Evolutionary conservation across 768 basidiomycete species (phyloP).

Genomic region (Rhizopogon sp.): DNA sequence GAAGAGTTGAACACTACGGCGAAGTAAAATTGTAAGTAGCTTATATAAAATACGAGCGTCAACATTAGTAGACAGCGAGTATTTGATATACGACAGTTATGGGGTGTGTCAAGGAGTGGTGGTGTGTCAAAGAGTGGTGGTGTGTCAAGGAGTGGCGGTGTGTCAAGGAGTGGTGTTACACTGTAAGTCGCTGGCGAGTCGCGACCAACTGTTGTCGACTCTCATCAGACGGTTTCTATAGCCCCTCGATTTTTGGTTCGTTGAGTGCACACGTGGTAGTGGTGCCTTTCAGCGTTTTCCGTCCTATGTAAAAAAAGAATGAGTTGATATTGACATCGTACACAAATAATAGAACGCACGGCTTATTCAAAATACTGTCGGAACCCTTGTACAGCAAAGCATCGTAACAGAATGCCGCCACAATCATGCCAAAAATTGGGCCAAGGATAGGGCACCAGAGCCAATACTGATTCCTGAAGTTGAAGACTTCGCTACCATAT

Average conservation of each 20-base stretch:
- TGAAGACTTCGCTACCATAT: constrained; percentile 35
- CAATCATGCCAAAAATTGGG: constrained; percentile 47
- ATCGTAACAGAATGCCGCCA: constrained; percentile 51
- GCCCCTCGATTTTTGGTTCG: not conserved
- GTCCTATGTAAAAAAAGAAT: not conserved
- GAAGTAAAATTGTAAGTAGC: too few species aligned
- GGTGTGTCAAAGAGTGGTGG: too few species aligned
- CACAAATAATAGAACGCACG: constrained; percentile 23
- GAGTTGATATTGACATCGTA: not conserved
- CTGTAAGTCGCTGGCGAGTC: too few species aligned
- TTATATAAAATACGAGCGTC: too few species aligned
- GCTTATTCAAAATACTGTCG: constrained; percentile 43
- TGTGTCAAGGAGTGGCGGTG: too few species aligned
- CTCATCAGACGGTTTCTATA: not conserved
- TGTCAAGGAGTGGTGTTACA: too few species aligned
- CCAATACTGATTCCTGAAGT: constrained; percentile 51
- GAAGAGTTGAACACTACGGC: too few species aligned
- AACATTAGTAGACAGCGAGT: too few species aligned
- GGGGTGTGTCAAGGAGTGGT: too few species aligned
- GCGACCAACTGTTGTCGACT: too few species aligned
- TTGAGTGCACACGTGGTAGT: constrained; percentile 1
- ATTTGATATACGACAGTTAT: too few species aligned
- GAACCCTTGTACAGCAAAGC: constrained; percentile 43
- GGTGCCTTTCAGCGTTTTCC: not conserved
- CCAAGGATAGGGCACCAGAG: constrained; percentile 56